A percentile compares a stretch with the other conserved stretches of the same genome.
These are phyloP conservation scores for Jacaranda mimosifolia DNA, from an alignment of 257 asterid genomes.

Conservation along the genomic window DNA sequence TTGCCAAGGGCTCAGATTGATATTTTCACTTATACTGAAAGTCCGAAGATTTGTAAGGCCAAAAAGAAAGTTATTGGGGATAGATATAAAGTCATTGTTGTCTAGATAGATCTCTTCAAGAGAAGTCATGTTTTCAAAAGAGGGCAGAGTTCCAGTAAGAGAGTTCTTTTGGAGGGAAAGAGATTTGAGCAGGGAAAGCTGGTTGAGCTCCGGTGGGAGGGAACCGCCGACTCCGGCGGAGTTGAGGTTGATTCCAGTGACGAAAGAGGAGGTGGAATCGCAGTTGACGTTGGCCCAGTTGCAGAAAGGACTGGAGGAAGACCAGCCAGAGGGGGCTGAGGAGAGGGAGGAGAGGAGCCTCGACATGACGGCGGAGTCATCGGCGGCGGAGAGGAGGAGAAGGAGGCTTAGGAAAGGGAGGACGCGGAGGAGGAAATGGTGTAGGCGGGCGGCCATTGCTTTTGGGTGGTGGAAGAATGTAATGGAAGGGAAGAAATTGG, in stretches of 20 bases:
- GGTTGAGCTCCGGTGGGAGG: slow-evolving; percentile 68
- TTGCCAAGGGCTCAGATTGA: slow-evolving; percentile 59
- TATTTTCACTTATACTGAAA: slow-evolving; percentile 63
- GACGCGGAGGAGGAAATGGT: slow-evolving; percentile 40
- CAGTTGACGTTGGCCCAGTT: slow-evolving; percentile 67
- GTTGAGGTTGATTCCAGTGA: slow-evolving; percentile 59
- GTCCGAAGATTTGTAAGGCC: slow-evolving; percentile 58
- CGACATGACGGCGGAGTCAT: slow-evolving; percentile 74
- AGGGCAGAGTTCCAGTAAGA: slow-evolving; percentile 71
- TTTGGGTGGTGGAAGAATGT: slow-evolving; percentile 17
- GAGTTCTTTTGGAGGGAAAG: slow-evolving; percentile 70
- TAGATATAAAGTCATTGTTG: slow-evolving; percentile 53
- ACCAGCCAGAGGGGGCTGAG: slow-evolving; percentile 75
- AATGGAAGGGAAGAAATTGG: not conserved
- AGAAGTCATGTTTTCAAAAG: slow-evolving; percentile 71
- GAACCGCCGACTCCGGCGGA: slow-evolving; percentile 68
- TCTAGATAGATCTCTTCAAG: slow-evolving; percentile 63
- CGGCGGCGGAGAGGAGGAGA: slow-evolving; percentile 58
- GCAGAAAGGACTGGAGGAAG: slow-evolving; percentile 59
- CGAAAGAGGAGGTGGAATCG: slow-evolving; percentile 56
- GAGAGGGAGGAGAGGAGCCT: slow-evolving; percentile 66
- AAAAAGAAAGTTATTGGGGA: slow-evolving; percentile 64
- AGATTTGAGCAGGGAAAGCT: slow-evolving; percentile 63
- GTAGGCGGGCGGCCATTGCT: slow-evolving; percentile 54
- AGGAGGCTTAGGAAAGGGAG: slow-evolving; percentile 30